Base-by-base conservation (phyloP, 2,329 filamentous ascomycete genomes). In the Cercospora citrullina region DNA sequence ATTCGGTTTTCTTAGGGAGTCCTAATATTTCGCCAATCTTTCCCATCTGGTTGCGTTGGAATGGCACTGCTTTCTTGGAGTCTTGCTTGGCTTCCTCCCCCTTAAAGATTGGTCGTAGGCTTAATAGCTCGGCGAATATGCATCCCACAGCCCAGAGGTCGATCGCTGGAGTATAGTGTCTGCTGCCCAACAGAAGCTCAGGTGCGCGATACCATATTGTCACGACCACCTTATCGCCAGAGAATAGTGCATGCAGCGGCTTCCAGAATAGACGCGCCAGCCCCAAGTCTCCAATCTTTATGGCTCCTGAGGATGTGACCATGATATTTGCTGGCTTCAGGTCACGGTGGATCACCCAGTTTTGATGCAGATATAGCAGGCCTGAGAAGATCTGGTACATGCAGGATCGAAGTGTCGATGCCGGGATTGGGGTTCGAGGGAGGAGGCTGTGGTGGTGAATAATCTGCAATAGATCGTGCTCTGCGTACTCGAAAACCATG, bases 41-140 rank as follows among this genome's bases (percentile, higher is more conserved):
- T 77, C 95, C 93, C 94, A 99, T 98, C 81, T 99, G 95, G 75
- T 97, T 97, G 14, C 94, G 88, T 80, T 99, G 95, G 74, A 99
- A 99, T 0, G 95, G 95, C 0, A 98, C 94, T 0, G 92, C 95
- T 82, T 98, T 98, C 81, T 99, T 99, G 74, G 88, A 92, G 80
- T 99, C 95, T 91, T 98, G 97, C 81, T 99, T 99, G 16, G 95
- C 95, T 80, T 99, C 95, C 77, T 99, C 95, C 0, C 95, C 95
- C 78, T 99, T 99, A 80, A 99, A 99, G 64, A 99, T 98, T 0
- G 95, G 95, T 0, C 94, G 87, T 3, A 99, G 82, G 1, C 92
- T 94, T 0, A 99, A 83, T 2, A 99, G 84, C 79, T 99, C 95
- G 2, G 95, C 95, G 76, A 99, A 98, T 75, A 99, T 99, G 79